Percentiles rank a stretch among this genome's conserved stretches.
phyloP scores from a whole-genome alignment of 768 basidiomycete genomes.

The Chalciporus piperatus region DNA sequence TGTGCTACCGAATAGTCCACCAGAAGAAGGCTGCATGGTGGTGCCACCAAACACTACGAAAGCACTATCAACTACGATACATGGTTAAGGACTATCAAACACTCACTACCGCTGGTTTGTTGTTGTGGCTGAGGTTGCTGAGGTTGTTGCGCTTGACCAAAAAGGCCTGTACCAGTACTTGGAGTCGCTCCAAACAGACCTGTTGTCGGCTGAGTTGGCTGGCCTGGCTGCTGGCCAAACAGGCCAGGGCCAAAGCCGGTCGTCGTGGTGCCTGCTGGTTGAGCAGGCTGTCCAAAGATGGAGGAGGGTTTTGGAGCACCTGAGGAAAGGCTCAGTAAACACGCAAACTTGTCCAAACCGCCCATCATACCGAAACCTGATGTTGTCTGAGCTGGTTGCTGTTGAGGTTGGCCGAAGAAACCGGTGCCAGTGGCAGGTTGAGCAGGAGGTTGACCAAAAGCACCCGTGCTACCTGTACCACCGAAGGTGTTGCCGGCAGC shows the following conservation, averaged over 20 bases:
- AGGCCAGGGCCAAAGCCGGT: constrained; percentile 36
- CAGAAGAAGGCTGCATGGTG: constrained; percentile 24
- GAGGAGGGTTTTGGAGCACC: constrained; percentile 45
- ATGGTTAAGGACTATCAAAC: not conserved
- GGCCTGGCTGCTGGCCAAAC: constrained; percentile 27
- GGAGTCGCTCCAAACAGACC: constrained; percentile 30
- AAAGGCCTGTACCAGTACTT: constrained; percentile 28
- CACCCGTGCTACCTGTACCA: constrained; percentile 14
- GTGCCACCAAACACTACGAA: constrained; percentile 38
- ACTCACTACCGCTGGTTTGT: constrained; percentile 36
- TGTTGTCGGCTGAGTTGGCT: constrained; percentile 23
- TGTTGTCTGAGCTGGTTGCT: constrained; percentile 30
- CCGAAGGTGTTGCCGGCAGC: constrained; percentile 24
- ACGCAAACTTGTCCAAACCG: constrained; percentile 11
- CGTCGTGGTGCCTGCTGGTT: constrained; percentile 34
- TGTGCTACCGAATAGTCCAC: constrained; percentile 38
- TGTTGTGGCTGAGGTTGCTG: constrained; percentile 40
- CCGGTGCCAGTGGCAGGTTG: constrained; percentile 22
- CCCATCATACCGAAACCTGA: constrained; percentile 42
- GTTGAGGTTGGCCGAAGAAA: constrained; percentile 39
- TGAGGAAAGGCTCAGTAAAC: constrained; percentile 9
- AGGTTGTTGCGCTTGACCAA: constrained; percentile 31
- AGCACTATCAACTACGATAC: constrained; percentile 9
- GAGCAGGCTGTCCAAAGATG: constrained; percentile 47
- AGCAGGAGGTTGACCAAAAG: constrained; percentile 29